phyloP scores from a whole-genome alignment of 108 stramenopile genomes.

The Pseudonitzschia multiseries region DNA sequence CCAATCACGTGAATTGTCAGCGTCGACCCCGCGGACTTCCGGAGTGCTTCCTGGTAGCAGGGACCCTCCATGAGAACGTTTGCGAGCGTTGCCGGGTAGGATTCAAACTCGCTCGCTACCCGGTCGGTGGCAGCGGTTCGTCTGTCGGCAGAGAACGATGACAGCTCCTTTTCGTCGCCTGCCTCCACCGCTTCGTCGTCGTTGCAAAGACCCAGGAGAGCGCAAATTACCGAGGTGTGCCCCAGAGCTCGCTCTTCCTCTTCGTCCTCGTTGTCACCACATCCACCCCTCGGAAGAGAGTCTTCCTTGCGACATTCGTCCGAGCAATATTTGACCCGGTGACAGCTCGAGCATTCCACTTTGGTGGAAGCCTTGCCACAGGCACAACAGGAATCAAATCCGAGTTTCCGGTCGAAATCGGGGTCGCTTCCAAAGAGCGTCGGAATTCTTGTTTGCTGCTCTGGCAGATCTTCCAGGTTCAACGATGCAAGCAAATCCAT shows the following conservation, averaged over 20 bases:
- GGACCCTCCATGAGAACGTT: conserved; percentile 69
- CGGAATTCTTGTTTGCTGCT: conserved; percentile 54
- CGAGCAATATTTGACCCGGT: conserved; percentile 82
- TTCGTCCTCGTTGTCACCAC: conserved; percentile 32
- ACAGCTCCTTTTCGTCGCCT: conserved; percentile 14
- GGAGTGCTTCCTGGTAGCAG: conserved; percentile 45
- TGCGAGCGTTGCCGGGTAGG: conserved; percentile 86
- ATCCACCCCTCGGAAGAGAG: conserved; percentile 12
- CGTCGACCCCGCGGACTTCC: conserved; percentile 14
- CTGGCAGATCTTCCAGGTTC: conserved; percentile 55
- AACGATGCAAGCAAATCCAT: conserved; percentile 74
- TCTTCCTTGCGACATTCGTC: conserved; percentile 55
- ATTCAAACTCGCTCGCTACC: conserved; percentile 75
- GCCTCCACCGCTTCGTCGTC: conserved; percentile 66
- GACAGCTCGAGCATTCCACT: conserved; percentile 55
- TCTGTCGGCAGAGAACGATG: conserved; percentile 14
- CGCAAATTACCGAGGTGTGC: conserved; percentile 76
- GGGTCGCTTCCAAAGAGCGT: conserved; percentile 28
- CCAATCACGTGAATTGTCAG: conserved; percentile 82
- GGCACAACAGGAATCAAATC: conserved; percentile 57
- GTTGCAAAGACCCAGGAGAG: conserved; percentile 65
- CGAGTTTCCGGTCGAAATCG: conserved; percentile 42
- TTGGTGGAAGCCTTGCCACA: conserved; percentile 33
- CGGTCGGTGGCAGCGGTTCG: conserved; percentile 65
- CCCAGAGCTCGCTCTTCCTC: conserved; percentile 59